phyloP scores from a whole-genome alignment of 352 stramenopile species.

The Globisporangium abappressorium region DNA sequence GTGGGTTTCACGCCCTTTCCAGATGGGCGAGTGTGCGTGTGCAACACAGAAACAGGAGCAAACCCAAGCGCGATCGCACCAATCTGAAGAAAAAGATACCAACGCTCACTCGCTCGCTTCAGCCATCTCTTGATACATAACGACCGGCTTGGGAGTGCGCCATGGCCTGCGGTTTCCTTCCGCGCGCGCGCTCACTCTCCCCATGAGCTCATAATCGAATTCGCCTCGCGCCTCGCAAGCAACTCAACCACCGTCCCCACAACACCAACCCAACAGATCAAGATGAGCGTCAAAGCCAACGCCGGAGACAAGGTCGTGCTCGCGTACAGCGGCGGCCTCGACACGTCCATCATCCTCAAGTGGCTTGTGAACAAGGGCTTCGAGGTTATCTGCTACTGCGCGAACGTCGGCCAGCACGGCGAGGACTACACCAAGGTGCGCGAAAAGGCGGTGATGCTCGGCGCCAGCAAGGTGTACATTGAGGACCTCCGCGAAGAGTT shows the following conservation, averaged over 20 bases:
- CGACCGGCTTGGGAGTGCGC: not conserved
- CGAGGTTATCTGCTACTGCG: conserved; percentile 98
- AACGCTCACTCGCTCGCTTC: not conserved
- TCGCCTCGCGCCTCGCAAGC: conserved; percentile 21
- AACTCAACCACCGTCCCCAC: conserved; percentile 4
- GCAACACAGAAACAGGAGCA: not conserved
- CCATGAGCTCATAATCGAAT: conserved; percentile 31
- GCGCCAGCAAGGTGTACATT: conserved; percentile 90
- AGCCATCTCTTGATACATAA: not conserved
- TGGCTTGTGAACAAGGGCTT: conserved; percentile 98
- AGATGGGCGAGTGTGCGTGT: not conserved
- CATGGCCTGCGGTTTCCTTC: too few species aligned
- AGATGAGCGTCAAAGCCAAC: conserved; percentile 71
- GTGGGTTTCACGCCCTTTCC: not conserved
- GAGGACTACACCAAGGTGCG: conserved; percentile 95
- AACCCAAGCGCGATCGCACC: not conserved
- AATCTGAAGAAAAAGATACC: not conserved
- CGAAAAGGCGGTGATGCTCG: conserved; percentile 83
- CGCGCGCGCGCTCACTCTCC: not conserved
- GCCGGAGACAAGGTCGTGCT: conserved; percentile 92
- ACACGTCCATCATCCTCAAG: conserved; percentile 99
- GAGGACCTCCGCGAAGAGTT: conserved; percentile 98
- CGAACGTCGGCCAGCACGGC: conserved; percentile 97
- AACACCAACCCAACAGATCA: conserved; percentile 5
- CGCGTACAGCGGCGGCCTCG: conserved; percentile 96